Conservation (phyloP, 352 stramenopile genomes). For the Pythium grandisporangium region DNA sequence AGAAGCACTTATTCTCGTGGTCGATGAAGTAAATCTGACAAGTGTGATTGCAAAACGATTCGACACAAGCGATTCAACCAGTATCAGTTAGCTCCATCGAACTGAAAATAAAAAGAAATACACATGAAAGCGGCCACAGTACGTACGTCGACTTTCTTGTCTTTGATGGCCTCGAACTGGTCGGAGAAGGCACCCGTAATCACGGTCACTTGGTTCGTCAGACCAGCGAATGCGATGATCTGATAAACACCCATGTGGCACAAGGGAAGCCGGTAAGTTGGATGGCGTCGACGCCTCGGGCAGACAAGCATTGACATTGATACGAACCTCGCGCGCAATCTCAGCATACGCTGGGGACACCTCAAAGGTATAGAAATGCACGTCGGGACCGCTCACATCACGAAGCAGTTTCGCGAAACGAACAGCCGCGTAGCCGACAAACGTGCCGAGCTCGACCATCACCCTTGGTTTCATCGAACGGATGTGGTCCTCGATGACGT, state of each 20-base stretch:
- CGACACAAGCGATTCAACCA: no score
- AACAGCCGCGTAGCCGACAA: constrained; percentile 23
- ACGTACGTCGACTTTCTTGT: constrained; percentile 8
- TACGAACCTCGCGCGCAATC: no score
- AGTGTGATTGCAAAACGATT: background rate
- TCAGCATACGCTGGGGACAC: constrained; percentile 22
- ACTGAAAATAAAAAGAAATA: no score
- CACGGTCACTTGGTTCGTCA: constrained; percentile 9
- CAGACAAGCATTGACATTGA: no score
- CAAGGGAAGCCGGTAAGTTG: background rate
- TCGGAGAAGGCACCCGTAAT: constrained; percentile 8
- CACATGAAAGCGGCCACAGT: no score
- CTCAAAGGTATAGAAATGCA: constrained; percentile 31
- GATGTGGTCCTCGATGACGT: constrained; percentile 18
- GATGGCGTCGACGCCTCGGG: constrained; percentile 21
- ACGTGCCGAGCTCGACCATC: constrained; percentile 22
- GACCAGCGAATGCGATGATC: constrained; percentile 8
- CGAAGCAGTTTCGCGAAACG: constrained; percentile 23
- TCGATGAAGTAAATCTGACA: constrained; percentile 27
- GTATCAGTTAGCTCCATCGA: no score
- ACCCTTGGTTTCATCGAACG: constrained; percentile 12
- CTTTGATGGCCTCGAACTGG: constrained; percentile 1
- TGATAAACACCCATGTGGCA: background rate
- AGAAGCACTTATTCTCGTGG: constrained; percentile 25
- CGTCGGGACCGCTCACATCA: constrained; percentile 8